phyloP scores from a whole-genome alignment of 768 basidiomycete species.

The Infundibulicybe gibba region DNA sequence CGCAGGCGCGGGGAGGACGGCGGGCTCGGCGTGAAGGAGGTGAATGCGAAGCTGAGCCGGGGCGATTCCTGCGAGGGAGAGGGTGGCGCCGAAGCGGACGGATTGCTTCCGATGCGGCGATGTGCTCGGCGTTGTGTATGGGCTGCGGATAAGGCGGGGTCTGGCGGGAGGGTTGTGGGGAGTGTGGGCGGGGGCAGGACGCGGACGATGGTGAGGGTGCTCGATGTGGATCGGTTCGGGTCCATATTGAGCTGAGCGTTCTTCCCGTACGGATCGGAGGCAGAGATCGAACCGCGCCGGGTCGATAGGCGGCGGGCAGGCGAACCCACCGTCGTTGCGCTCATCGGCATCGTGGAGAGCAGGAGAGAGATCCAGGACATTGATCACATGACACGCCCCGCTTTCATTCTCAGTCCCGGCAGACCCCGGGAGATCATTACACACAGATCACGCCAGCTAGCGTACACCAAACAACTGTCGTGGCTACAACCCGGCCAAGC shows the following conservation, averaged over 20 bases:
- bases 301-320: constrained; percentile 30
- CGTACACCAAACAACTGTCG: no score
- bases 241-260: constrained; percentile 51
- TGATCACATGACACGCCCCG: no score
- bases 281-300: constrained; percentile 66
- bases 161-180: constrained; percentile 8
- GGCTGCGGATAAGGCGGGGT: constrained; percentile 17
- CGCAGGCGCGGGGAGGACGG: constrained; percentile 44
- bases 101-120: constrained; percentile 14
- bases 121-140: constrained; percentile 20
- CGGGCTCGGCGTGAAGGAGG: constrained; percentile 47
- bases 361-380: no score
- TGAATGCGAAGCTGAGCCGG: constrained; percentile 53
- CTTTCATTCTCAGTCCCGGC: no score
- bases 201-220: constrained; percentile 73
- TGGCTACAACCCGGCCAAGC: no score
- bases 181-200: constrained; percentile 33
- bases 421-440: no score
- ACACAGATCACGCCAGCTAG: no score
- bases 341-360: no score
- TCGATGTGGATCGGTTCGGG: constrained; percentile 49
- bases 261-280: constrained; percentile 63
- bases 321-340: no score
- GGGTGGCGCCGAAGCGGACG: constrained; percentile 17
- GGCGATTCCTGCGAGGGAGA: constrained; percentile 15